Evolutionary conservation across 345 rosid species (phyloP), one percentile per base, ranked within the genome.

Genomic region (Trapa bicornis): DNA sequence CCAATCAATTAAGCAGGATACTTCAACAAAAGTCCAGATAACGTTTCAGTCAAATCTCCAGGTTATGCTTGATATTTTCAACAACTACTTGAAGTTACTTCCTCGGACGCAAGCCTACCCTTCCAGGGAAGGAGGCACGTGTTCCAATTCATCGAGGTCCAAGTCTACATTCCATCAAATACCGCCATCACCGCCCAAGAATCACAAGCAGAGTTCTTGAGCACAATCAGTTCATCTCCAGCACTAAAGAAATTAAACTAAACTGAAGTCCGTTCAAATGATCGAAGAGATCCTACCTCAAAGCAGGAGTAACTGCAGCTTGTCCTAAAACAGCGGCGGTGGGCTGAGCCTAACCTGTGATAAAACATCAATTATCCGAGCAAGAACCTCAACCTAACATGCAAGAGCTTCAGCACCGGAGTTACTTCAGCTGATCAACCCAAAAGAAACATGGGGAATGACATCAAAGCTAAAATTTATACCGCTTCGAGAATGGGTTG

Each of bases 271-370:
- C 41, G 56, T 45, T 12, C 29, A 29, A 2, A 65, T 66, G 1
- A 5, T 14, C 1, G 47, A 41, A 70, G 52, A 14, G 45, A 64
- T 71, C 82, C 61, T 17, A 89, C 98, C 75, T 89, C 96, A 65
- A 92, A 72, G 87, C 89, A 80, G 64, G 95, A 80, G 71, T 81
- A 79, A 70, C 75, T 85, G 73, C 91, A 86, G 52, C 80, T 67
- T 70, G 81, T 57, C 56, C 69, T 75, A 61, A 16, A 42, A 61
- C 66, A 68, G 43, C 9, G 77, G 60, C 5, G 43, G 70, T 70
- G 13, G 43, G 29, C 67, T 47, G 52, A n/a, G 5, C 33, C n/a
- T 48, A 36, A 15, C 63, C 53, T 29, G 61, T 1, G 13, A 65
- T 58, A 16, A 2, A 58, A 58, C 60, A n/a, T 54, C 33, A 29